Percentiles rank a stretch among this genome's conserved stretches.
phyloP scores from a whole-genome alignment of 257 asterid genomes.

The Penstemon davidsonii region DNA sequence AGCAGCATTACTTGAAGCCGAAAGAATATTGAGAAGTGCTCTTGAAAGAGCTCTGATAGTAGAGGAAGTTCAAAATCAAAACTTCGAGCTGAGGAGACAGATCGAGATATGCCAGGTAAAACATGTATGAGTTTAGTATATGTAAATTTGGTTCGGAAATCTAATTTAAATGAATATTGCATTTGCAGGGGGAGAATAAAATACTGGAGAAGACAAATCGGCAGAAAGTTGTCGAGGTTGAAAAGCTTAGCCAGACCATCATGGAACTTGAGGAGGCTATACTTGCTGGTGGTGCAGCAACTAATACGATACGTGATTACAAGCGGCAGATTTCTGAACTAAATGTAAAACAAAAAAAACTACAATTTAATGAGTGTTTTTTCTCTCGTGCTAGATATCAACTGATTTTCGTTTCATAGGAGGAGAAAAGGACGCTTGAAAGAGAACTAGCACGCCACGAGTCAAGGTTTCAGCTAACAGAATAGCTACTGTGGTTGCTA shows the following conservation, averaged over 20 bases:
- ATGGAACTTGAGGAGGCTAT: too few relatives aligned
- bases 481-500: slow-evolving; percentile 80
- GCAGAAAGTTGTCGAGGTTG: slow-evolving; percentile 75
- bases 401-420: slow-evolving; percentile 43
- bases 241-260: slow-evolving; percentile 78
- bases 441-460: slow-evolving; percentile 85
- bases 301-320: too few relatives aligned
- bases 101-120: slow-evolving; percentile 80
- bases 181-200: slow-evolving; percentile 71
- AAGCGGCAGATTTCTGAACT: slow-evolving; percentile 71
- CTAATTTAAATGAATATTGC: slow-evolving; percentile 9
- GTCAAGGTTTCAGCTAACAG: slow-evolving; percentile 74
- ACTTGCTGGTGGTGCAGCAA: too few relatives aligned
- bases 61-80: slow-evolving; percentile 83
- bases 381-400: slow-evolving; percentile 4
- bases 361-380: too few relatives aligned
- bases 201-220: slow-evolving; percentile 76
- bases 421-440: slow-evolving; percentile 81
- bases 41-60: slow-evolving; percentile 79
- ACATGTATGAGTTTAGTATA: neutral
- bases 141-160: slow-evolving; percentile 6
- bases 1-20: slow-evolving; percentile 86
- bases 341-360: slow-evolving; percentile 39
- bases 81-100: slow-evolving; percentile 74
- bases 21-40: slow-evolving; percentile 67